Evolutionary conservation across 305 asterid genomes (phyloP), one percentile per base, ranked within the genome.

Genomic region (Galium porrigens): DNA sequence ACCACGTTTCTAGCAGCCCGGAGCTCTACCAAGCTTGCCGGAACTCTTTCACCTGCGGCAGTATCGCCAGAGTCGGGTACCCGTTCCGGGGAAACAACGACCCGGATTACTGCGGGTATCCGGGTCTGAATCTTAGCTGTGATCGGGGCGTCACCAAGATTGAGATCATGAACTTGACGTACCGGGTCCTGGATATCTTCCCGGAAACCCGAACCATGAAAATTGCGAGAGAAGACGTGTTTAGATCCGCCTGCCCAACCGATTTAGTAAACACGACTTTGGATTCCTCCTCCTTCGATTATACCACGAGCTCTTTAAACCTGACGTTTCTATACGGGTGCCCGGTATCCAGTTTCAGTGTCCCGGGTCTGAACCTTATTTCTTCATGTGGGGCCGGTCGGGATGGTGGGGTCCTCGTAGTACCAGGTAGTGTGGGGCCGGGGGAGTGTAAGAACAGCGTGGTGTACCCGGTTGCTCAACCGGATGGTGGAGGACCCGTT

Each of bases 41-140:
- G 61, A 72, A 71, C 71, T 54, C 72, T 0, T 87, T 79, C 81
- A 73, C 53, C 72, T 87, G 95, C 61, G 94, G 92, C n/a, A 0
- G 57, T 3, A 77, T 80, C 68, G 69, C 76, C 6, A 63, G 62
- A 41, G 58, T 87, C 17, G 73, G 78, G 51, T 87, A 87, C 58
- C 95, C 95, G 15, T 87, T 87, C 61, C 79, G 86, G 17, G 76
- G 72, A 53, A 0, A 2, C 6, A 0, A 17, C 4, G 84, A 80
- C 63, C 95, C 90, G 60, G 41, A 22, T 30, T 82, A 79, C 42
- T 87, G 94, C 22, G 94, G 95, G 58, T 85, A 83, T 65, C 95
- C 94, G 6, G 80, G 84, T 48, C 70, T 85, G 27, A 77, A 56
- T 3, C 87, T 87, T 41, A 58, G 51, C 14, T 87, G 95, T 17